Conservation (phyloP, 495 filamentous ascomycete genomes). For the Gamarada debralockiae region DNA sequence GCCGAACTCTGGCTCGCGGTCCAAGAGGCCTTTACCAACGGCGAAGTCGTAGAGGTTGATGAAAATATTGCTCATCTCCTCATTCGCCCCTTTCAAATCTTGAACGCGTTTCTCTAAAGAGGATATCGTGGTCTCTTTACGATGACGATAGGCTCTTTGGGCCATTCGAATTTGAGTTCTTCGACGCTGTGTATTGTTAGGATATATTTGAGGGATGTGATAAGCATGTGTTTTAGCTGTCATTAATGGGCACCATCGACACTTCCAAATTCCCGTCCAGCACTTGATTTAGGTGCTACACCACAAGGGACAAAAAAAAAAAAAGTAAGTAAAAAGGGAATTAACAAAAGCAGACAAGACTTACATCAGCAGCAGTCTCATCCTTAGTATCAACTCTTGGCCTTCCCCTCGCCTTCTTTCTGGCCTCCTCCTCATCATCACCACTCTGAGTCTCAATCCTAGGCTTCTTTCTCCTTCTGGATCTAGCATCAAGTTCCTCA, state of each 20-base stretch:
- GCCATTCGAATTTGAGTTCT: constrained; percentile 86
- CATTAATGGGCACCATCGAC: too few species aligned
- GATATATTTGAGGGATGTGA: too few species aligned
- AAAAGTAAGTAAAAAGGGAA: background rate
- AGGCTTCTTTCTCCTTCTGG: constrained; percentile 15
- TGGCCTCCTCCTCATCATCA: constrained; percentile 35
- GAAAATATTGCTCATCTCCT: constrained; percentile 72
- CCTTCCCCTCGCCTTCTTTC: constrained; percentile 56
- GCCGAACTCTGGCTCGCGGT: constrained; percentile 46
- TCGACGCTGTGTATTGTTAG: constrained; percentile 54
- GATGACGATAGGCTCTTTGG: constrained; percentile 78
- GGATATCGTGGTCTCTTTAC: constrained; percentile 79
- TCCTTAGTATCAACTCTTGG: constrained; percentile 69
- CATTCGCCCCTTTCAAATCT: constrained; percentile 60
- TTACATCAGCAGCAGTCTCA: constrained; percentile 54
- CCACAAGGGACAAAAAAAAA: background rate
- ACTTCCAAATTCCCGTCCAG: too few species aligned
- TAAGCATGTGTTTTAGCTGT: constrained; percentile 3
- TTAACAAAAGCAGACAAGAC: too few species aligned
- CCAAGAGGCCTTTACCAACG: constrained; percentile 42
- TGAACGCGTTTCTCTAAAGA: constrained; percentile 64
- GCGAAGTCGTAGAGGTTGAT: constrained; percentile 62
- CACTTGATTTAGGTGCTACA: too few species aligned
- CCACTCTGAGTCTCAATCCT: constrained; percentile 9
- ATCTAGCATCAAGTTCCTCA: constrained; percentile 14